Evolutionary conservation across 257 asterid species (phyloP), one percentile per base, ranked within the genome.

Genomic region (Petunia secreta): DNA sequence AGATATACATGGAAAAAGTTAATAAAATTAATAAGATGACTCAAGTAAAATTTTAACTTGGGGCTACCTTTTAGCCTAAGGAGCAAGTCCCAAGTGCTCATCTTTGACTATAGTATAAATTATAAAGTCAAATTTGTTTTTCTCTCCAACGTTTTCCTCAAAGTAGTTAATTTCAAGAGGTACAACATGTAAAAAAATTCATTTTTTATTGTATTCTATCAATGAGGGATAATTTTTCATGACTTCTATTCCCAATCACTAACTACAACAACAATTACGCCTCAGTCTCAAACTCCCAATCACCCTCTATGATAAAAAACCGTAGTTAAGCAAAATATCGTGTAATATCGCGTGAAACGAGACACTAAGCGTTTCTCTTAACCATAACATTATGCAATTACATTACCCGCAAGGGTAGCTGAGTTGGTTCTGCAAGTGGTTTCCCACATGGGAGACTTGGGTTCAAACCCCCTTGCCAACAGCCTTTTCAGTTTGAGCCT

Each of bases 221-320:
- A 68, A 68, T 16, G 57, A 44, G n/a, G 75, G 38, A 44, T 57
- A 68, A 44, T 40, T 68, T 44, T 55, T 67, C 75, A 41, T n/a
- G 8, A 43, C 41, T 68, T 68, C 41, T 68, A 52, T 68, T 68
- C 16, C 44, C 41, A 16, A 44, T 8, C 11, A 44, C 58, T 44
- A 68, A 68, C 8, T 16, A 68, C 76, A 68, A 4, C 8, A 3
- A 9, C 76, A 36, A 25, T 25, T 25, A 25, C 25, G 25, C 25
- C 25, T 25, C 25, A 25, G 25, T 25, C 25, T 25, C 25, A 25
- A 25, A 25, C 25, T 68, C 16, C 44, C 41, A 16, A 44, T 8
- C 11, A 44, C 58, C 16, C 43, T 43, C 8, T 16, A 68, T 57
- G 44, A 4, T 16, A 3, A 9, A 36, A 8, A 68, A 68, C 57